Evolutionary conservation across 805 yeast species (phyloP).

Genomic region (Komagataella ulmi): DNA sequence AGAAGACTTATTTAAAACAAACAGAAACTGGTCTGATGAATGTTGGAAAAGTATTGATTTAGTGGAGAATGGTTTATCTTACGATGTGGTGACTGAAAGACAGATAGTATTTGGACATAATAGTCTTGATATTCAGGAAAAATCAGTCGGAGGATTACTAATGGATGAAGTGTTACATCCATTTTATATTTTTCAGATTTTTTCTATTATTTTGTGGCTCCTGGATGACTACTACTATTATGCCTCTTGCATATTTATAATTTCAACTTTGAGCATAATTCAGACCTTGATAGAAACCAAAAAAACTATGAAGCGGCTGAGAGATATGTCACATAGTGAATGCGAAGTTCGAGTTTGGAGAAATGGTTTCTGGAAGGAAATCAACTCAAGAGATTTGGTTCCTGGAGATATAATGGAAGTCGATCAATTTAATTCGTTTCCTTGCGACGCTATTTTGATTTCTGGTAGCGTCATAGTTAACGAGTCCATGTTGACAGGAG

Average conservation of each 20-base stretch:
- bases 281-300: conserved; percentile 83
- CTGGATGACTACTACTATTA: conserved; percentile 88
- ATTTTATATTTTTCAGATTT: conserved; percentile 87
- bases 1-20: conserved; percentile 75
- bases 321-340: conserved; percentile 59
- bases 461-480: conserved; percentile 95
- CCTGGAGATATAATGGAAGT: conserved; percentile 96
- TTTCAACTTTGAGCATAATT: conserved; percentile 67
- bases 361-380: conserved; percentile 84
- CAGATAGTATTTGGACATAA: conserved; percentile 66
- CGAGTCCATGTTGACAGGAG: conserved; percentile 97
- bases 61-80: conserved; percentile 58
- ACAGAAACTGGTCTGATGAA: conserved; percentile 76
- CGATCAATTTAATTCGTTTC: conserved; percentile 52
- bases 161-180: conserved; percentile 90
- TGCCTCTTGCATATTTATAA: conserved; percentile 82
- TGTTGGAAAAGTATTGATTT: conserved; percentile 54
- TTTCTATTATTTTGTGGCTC: conserved; percentile 84
- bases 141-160: conserved; percentile 48
- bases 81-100: conserved; percentile 56
- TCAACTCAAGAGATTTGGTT: conserved; percentile 65
- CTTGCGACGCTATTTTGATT: conserved; percentile 80
- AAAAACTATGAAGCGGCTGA: conserved; percentile 55
- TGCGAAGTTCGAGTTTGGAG: conserved; percentile 84
- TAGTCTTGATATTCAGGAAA: conserved; percentile 62